Conservation (phyloP, 2,329 filamentous ascomycete genomes). For the Cordyceps cateniannulata region DNA sequence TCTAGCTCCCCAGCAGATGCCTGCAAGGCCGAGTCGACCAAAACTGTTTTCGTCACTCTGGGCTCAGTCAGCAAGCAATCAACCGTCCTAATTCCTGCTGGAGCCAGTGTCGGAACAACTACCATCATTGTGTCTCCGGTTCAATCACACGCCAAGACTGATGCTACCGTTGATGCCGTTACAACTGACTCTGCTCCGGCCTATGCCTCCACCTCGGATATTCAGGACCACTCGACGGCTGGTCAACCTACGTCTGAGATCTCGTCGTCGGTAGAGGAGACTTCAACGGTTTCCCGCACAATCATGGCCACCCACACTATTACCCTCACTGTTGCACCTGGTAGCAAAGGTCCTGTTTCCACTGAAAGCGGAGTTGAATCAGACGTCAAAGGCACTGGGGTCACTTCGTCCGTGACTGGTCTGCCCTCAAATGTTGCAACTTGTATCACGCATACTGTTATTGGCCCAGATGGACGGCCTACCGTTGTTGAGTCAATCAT, state of each 20-base stretch:
- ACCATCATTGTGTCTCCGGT: constrained; percentile 20
- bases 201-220: background rate
- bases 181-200: background rate
- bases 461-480: constrained; percentile 26
- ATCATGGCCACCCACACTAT: constrained; percentile 20
- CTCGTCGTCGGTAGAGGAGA: constrained; percentile 2
- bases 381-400: background rate
- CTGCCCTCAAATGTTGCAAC: constrained; percentile 15
- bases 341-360: background rate
- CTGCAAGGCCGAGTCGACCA: constrained; percentile 23
- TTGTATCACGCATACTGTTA: constrained; percentile 23
- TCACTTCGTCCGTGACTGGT: background rate
- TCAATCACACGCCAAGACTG: constrained; percentile 4
- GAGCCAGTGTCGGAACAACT: constrained; percentile 22
- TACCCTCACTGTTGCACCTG: constrained; percentile 12
- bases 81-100: background rate
- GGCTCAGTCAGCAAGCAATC: constrained; percentile 24
- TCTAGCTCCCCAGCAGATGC: constrained; percentile 17
- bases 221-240: background rate
- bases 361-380: background rate
- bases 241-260: background rate
- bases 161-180: background rate
- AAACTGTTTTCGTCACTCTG: constrained; percentile 44
- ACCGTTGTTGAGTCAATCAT: constrained; percentile 30
- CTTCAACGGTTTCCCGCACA: constrained; percentile 7